phyloP scores from a whole-genome alignment of 1,139 yeast genomes.

The Magnusiomyces magnusii region DNA sequence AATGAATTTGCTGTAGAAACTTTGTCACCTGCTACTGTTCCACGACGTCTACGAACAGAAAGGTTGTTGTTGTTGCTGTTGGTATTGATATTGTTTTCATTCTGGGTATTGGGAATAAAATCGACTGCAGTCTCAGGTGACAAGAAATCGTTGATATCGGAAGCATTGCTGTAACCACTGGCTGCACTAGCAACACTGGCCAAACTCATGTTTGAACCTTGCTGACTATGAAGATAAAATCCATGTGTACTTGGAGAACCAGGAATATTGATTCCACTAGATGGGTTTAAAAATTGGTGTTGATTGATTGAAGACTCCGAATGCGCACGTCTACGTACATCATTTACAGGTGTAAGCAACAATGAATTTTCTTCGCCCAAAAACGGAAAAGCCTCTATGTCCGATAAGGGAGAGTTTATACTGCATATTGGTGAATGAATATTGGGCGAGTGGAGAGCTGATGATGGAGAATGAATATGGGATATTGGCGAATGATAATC shows the following conservation, averaged over 20 bases:
- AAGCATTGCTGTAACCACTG: neutral
- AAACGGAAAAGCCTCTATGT: conserved; percentile 10
- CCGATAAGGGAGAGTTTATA: conserved; percentile 5
- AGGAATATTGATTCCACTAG: neutral
- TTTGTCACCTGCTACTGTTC: neutral
- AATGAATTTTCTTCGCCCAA: conserved; percentile 2
- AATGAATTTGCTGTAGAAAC: neutral
- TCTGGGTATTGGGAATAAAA: neutral
- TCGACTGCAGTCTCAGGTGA: neutral
- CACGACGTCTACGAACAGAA: neutral
- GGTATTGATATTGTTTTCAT: neutral
- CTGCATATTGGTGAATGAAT: conserved; percentile 3
- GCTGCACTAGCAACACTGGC: conserved; percentile 5
- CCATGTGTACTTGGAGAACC: conserved; percentile 4
- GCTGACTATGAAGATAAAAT: conserved; percentile 7
- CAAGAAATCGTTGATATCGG: neutral
- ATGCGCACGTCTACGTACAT: conserved; percentile 20
- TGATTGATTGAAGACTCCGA: conserved; percentile 20
- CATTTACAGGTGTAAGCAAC: conserved; percentile 15
- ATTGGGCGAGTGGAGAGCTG: neutral
- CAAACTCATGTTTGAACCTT: conserved; percentile 9
- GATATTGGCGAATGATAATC: conserved; percentile 4
- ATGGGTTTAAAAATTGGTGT: neutral
- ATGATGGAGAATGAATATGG: conserved; percentile 5
- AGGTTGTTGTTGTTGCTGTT: neutral